Conservation (phyloP, 108 stramenopile genomes). For the Nitzschia sp. region DNA sequence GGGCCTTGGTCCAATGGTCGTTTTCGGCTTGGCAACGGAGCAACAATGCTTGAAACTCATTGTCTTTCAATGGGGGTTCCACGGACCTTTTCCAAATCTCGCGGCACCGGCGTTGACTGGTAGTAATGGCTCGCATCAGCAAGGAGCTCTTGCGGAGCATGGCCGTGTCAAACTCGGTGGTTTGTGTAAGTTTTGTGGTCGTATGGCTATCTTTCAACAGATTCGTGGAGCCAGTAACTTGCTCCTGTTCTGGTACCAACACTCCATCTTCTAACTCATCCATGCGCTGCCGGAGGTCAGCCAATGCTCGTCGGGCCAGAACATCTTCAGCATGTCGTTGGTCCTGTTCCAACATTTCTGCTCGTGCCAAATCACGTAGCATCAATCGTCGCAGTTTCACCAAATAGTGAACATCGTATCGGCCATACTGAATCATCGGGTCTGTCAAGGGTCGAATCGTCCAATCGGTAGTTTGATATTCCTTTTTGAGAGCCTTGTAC, state of each 20-base stretch:
- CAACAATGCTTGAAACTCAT: constrained; percentile 21
- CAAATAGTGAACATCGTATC: constrained; percentile 82
- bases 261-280: no score
- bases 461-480: constrained; percentile 91
- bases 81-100: constrained; percentile 50
- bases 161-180: constrained; percentile 18
- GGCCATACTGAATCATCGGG: constrained; percentile 81
- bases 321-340: not conserved
- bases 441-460: constrained; percentile 79
- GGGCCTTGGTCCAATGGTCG: constrained; percentile 49
- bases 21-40: constrained; percentile 43
- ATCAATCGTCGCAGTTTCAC: constrained; percentile 64
- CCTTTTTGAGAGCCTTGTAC: constrained; percentile 66
- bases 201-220: constrained; percentile 4
- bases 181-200: not conserved
- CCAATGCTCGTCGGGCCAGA: constrained; percentile 6
- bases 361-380: constrained; percentile 68
- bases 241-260: no score
- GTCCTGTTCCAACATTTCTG: constrained; percentile 29
- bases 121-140: constrained; percentile 61
- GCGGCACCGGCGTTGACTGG: constrained; percentile 67
- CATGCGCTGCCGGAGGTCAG: not conserved
- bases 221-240: not conserved
- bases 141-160: constrained; percentile 54
- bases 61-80: constrained; percentile 45